These are phyloP conservation scores for Coemansia guatemalensis DNA, from an alignment of 192 early-diverging fungal genomes.

Conservation along the genomic window DNA sequence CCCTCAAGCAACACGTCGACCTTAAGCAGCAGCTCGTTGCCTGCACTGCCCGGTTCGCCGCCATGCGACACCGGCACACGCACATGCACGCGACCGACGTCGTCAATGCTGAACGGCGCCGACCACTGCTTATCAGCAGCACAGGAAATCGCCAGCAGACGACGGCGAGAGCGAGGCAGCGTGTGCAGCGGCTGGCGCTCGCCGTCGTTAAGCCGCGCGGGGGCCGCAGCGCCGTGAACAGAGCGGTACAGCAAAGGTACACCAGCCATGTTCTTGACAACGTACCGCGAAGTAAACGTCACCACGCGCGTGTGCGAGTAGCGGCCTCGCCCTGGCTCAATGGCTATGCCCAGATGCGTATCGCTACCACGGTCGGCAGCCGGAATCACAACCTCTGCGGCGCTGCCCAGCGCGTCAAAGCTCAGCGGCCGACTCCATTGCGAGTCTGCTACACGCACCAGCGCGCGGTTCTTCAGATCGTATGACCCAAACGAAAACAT, in stretches of 20 bases:
- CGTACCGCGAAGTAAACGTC: constrained; percentile 87
- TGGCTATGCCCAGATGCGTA: constrained; percentile 77
- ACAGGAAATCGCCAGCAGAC: constrained; percentile 67
- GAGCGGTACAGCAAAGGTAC: constrained; percentile 76
- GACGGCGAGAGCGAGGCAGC: constrained; percentile 61
- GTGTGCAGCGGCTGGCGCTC: constrained; percentile 67
- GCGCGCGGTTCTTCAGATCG: constrained; percentile 79
- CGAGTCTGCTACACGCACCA: constrained; percentile 70
- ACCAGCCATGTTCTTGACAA: constrained; percentile 78
- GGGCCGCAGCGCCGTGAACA: constrained; percentile 56
- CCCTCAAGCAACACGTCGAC: constrained; percentile 81
- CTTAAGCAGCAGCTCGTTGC: constrained; percentile 61
- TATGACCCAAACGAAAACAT: constrained; percentile 93
- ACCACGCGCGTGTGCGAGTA: constrained; percentile 84
- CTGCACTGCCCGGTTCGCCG: constrained; percentile 43
- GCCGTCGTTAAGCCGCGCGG: constrained; percentile 51
- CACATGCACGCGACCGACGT: constrained; percentile 83
- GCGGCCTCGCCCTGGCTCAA: constrained; percentile 88
- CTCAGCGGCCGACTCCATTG: constrained; percentile 89
- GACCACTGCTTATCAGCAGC: constrained; percentile 75
- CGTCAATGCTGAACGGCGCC: constrained; percentile 81
- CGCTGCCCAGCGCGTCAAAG: constrained; percentile 93
- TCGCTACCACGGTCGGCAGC: constrained; percentile 53
- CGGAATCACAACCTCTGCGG: constrained; percentile 74
- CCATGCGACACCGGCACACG: constrained; percentile 57